Base-by-base conservation (phyloP, 116 monocot species). In the Cymodocea nodosa region DNA sequence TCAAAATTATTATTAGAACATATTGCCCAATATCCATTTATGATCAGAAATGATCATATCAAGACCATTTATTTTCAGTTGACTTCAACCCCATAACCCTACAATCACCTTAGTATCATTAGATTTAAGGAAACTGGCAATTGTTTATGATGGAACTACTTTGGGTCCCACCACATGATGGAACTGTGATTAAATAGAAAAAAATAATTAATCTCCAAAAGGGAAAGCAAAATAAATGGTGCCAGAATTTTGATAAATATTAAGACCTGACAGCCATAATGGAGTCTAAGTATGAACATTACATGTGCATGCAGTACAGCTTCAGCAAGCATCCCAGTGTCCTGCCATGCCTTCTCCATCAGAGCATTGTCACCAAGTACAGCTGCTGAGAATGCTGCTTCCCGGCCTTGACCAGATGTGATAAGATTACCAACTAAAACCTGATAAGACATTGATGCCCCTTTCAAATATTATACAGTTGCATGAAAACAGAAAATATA, bases 301-400 rank as follows among this genome's bases (percentile, higher is more conserved):
- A 97, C 97, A 69, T 97, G 88, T 74, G 97, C 91, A 87, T 97
- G 97, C 24, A 97, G 83, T 39, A 97, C 97, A 35, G 97, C 91
- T 77, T 97, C 97, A 13, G 85, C 88, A 51, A 97, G 85, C 97
- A 91, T 97, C 55, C 97, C 97, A 61, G 97, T 97, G 49, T 97
- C 97, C 65, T 91, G 97, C 97, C 97, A 97, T 67, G 97, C 97
- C 73, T 97, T 97, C 84, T 88, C 97, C 97, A 97, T 97, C 44
- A 97, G 56, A 11, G 91, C 82, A 68, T 97, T 97, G 72, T 97
- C 97, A 65, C 97, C 97, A 50, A 97, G 80, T 70, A 97, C 72
- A 63, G 97, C 97, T 64, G 97, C 91, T 18, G 97, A 72, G 80
- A 97, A 97, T 65, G 97, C 91, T 66, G 97, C 91, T 80, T 97